A percentile compares a stretch with the other conserved stretches of the same genome.
Conservation (phyloP, 2,329 filamentous ascomycete genomes). For the Claviceps sp. region DNA sequence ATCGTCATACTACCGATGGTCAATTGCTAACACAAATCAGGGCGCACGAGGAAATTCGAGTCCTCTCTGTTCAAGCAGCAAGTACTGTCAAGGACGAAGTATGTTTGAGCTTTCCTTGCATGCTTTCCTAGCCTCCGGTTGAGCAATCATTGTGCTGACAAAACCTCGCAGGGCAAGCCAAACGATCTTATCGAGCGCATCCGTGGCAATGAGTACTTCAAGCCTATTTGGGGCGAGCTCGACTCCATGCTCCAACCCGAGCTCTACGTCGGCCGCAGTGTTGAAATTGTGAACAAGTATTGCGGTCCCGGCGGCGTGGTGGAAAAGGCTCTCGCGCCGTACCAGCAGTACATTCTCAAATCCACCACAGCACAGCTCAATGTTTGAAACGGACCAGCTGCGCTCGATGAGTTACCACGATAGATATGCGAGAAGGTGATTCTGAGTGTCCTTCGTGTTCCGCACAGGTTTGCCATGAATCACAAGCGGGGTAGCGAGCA, state of each 20-base stretch:
- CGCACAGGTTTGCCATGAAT: too few relatives aligned
- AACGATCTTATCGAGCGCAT: constrained; percentile 80
- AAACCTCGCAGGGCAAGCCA: constrained; percentile 36
- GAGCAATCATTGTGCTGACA: not conserved
- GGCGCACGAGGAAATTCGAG: constrained; percentile 75
- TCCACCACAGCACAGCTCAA: constrained; percentile 5
- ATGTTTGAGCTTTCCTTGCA: not conserved
- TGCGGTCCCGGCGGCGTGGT: constrained; percentile 26
- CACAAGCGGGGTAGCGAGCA: not conserved
- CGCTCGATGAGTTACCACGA: not conserved
- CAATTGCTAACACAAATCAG: not conserved
- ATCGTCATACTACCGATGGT: not conserved
- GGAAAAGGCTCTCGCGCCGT: constrained; percentile 25
- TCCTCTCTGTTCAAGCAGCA: constrained; percentile 65
- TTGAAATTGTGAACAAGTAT: constrained; percentile 31
- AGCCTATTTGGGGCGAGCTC: constrained; percentile 54
- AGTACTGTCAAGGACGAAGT: constrained; percentile 39
- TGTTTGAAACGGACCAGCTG: not conserved
- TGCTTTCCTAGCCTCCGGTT: not conserved
- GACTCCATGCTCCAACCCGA: constrained; percentile 53
- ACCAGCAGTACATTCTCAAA: constrained; percentile 20
- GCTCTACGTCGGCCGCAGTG: constrained; percentile 33
- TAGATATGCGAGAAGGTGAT: too few relatives aligned
- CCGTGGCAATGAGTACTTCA: constrained; percentile 59
- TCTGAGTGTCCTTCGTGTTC: too few relatives aligned